These are phyloP conservation scores for Tulasnella sp. DNA, from an alignment of 768 basidiomycete genomes.

Conservation along the genomic window DNA sequence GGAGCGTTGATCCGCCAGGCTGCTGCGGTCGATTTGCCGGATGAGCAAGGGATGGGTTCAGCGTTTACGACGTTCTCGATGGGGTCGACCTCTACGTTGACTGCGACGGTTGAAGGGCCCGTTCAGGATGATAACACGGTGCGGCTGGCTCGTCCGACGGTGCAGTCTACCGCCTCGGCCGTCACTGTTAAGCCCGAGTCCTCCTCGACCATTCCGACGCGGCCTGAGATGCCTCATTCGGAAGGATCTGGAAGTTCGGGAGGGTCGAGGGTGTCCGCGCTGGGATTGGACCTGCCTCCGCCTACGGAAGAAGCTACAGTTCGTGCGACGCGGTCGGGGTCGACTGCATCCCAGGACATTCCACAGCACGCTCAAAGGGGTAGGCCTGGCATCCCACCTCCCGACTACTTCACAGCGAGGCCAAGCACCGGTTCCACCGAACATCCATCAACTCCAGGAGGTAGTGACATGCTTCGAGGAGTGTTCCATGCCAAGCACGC, in stretches of 20 bases:
- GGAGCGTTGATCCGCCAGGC: neutral
- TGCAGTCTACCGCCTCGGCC: neutral
- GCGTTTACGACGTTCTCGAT: neutral
- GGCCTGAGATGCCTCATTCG: neutral
- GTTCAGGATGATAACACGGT: neutral
- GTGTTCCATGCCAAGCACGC: neutral
- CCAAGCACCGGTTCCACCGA: neutral
- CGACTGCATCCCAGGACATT: neutral
- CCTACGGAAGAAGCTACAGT: neutral
- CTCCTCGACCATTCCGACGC: neutral
- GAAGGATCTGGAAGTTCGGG: conserved; percentile 4
- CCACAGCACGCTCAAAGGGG: neutral
- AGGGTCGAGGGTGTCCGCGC: neutral
- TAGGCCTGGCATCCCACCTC: neutral
- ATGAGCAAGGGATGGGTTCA: neutral
- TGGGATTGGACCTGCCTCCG: conserved; percentile 2
- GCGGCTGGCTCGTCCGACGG: neutral
- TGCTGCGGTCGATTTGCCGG: neutral
- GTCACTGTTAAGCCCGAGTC: neutral
- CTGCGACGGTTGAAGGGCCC: neutral
- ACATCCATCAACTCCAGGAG: neutral
- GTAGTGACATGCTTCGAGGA: neutral
- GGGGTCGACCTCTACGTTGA: neutral
- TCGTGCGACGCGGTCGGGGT: neutral
- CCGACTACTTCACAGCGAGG: neutral